These are phyloP conservation scores for Naganishia sp. DNA, from an alignment of 1,284 basidiomycete genomes.

Conservation along the genomic window DNA sequence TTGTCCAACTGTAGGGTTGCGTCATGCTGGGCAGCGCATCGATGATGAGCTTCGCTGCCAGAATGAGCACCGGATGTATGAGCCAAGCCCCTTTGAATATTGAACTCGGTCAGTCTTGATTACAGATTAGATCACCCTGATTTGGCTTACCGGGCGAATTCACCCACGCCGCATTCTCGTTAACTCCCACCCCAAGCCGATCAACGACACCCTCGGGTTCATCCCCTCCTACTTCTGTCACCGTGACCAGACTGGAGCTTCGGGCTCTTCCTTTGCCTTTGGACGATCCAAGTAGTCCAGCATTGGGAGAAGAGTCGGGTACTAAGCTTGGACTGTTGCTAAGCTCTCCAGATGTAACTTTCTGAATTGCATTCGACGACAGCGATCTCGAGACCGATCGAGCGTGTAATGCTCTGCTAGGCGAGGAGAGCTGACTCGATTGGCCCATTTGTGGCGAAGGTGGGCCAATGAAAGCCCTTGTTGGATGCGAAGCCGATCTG, in stretches of 20 bases:
- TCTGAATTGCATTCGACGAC: conserved; percentile 31
- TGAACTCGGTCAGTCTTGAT: background rate
- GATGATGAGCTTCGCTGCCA: conserved; percentile 85
- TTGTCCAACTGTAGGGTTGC: conserved; percentile 92
- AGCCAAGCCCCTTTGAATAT: conserved; percentile 80
- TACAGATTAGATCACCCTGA: background rate
- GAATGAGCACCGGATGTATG: conserved; percentile 92
- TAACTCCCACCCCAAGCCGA: conserved; percentile 75
- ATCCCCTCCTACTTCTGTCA: conserved; percentile 79
- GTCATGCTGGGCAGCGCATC: conserved; percentile 93
- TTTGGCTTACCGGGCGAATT: conserved; percentile 82
- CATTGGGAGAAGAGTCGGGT: conserved; percentile 4
- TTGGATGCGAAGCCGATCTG: conserved; percentile 22
- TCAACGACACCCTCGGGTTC: conserved; percentile 74
- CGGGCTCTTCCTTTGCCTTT: conserved; percentile 62
- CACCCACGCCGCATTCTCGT: conserved; percentile 97
- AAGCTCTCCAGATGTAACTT: conserved; percentile 17
- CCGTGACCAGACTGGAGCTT: conserved; percentile 79
- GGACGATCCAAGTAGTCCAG: conserved; percentile 3
- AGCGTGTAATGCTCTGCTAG: conserved; percentile 14
- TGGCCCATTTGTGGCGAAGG: conserved; percentile 13
- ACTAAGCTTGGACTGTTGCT: conserved; percentile 13
- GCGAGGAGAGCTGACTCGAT: conserved; percentile 9
- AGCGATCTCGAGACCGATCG: conserved; percentile 15
- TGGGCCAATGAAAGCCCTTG: conserved; percentile 20